Conservation (phyloP, 163 green algal genomes). For the Scenedesmus sp. region DNA sequence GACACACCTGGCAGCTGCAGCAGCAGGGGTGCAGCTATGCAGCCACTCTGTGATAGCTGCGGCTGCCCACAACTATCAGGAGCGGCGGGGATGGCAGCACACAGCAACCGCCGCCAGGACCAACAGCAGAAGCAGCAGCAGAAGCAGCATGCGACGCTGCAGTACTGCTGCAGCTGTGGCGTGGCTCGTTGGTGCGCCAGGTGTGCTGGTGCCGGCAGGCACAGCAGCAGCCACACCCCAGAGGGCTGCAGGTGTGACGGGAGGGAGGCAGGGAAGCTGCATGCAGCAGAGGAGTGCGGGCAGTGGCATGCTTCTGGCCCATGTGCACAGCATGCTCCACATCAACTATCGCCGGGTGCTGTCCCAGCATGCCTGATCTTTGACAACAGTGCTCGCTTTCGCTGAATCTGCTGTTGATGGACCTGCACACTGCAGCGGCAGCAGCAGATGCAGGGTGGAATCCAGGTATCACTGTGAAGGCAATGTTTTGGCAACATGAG, state of each 20-base stretch:
- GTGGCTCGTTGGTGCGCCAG: not conserved
- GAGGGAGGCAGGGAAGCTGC: not conserved
- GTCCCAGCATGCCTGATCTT: too few species aligned
- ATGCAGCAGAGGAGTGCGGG: not conserved
- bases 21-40: not conserved
- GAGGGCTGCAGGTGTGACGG: not conserved
- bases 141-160: not conserved
- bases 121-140: not conserved
- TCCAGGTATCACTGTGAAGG: too few species aligned
- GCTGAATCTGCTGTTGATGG: too few species aligned
- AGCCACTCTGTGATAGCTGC: not conserved
- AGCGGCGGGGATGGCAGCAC: not conserved
- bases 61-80: not conserved
- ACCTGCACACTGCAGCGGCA: not conserved
- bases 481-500: too few species aligned
- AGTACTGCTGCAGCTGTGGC: not conserved
- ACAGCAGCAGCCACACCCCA: not conserved
- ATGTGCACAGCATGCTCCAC: too few species aligned
- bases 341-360: too few species aligned
- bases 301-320: too few species aligned
- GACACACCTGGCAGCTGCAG: not conserved
- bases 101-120: not conserved
- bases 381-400: too few species aligned
- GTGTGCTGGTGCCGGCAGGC: not conserved
- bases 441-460: not conserved